Evolutionary conservation across 2,329 filamentous ascomycete genomes (phyloP).

Genomic region (Fusarium subtropicale): DNA sequence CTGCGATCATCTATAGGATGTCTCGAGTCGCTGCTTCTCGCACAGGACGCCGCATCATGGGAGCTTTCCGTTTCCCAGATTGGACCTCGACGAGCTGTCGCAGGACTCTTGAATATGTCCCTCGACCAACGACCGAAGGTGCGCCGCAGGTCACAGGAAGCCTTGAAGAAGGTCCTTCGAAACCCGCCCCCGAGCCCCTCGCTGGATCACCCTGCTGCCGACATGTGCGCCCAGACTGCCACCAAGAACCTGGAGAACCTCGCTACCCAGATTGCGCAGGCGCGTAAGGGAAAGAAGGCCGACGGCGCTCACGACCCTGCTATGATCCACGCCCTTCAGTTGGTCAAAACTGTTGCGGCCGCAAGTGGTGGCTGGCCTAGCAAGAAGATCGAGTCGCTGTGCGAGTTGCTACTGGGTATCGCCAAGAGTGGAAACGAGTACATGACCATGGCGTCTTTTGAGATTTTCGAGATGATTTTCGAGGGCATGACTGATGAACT

Average conservation of each 20-base stretch:
- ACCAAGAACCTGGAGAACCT: conserved; percentile 83
- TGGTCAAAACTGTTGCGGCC: conserved; percentile 88
- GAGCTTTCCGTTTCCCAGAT: conserved; percentile 84
- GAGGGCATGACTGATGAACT: conserved; percentile 89
- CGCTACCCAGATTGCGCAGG: conserved; percentile 68
- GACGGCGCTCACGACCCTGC: conserved; percentile 78
- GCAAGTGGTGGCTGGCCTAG: conserved; percentile 96
- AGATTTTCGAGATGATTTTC: conserved; percentile 98
- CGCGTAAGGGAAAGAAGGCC: conserved; percentile 73
- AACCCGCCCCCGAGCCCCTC: conserved; percentile 91
- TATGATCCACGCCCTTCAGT: conserved; percentile 89
- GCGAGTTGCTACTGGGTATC: conserved; percentile 88
- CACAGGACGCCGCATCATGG: conserved; percentile 90
- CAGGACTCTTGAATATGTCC: conserved; percentile 84
- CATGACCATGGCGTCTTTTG: conserved; percentile 95
- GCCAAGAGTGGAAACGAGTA: conserved; percentile 93
- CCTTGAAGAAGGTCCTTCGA: conserved; percentile 83
- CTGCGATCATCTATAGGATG: conserved; percentile 91
- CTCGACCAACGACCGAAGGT: conserved; percentile 93
- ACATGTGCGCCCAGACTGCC: conserved; percentile 94
- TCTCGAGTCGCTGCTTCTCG: conserved; percentile 88
- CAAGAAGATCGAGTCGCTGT: conserved; percentile 92
- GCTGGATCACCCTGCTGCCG: conserved; percentile 91
- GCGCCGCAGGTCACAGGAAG: conserved; percentile 91
- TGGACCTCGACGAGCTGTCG: conserved; percentile 87